A percentile compares a stretch with the other conserved stretches of the same genome.
Conservation (phyloP, 1,139 yeast genomes). For the Lizanozyma gosingica region DNA sequence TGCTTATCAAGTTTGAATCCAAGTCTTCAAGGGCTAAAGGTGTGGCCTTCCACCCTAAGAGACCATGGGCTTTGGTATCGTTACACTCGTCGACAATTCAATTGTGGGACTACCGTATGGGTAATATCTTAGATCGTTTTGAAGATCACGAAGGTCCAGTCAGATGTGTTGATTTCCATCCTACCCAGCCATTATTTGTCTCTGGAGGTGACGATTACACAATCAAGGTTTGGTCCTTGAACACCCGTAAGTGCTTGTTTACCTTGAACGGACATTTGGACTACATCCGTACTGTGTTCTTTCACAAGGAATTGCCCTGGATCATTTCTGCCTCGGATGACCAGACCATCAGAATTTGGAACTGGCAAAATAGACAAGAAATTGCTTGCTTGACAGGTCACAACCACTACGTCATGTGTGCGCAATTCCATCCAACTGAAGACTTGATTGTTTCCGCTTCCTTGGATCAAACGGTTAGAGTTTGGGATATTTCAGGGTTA, state of each 20-base stretch:
- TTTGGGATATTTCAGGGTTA: constrained; percentile 96
- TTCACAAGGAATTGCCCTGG: constrained; percentile 98
- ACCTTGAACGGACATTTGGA: constrained; percentile 91
- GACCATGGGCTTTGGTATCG: constrained; percentile 96
- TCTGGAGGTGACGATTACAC: constrained; percentile 97
- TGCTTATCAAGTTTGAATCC: constrained; percentile 96
- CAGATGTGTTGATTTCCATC: constrained; percentile 91
- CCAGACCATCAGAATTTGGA: constrained; percentile 98
- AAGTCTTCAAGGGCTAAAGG: constrained; percentile 98
- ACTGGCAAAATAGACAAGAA: constrained; percentile 98
- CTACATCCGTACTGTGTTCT: constrained; percentile 87
- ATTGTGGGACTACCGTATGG: constrained; percentile 99
- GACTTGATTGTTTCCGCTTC: constrained; percentile 94
- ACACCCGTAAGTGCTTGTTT: constrained; percentile 83
- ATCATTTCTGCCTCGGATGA: constrained; percentile 93
- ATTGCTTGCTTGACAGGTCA: constrained; percentile 97
- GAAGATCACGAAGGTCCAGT: constrained; percentile 99
- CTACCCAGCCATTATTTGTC: constrained; percentile 93
- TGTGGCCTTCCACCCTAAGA: constrained; percentile 93
- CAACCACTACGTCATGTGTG: constrained; percentile 96
- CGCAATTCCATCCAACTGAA: constrained; percentile 94
- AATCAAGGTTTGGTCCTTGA: constrained; percentile 93
- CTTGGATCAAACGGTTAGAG: constrained; percentile 96
- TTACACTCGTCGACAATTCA: constrained; percentile 93
- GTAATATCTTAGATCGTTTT: constrained; percentile 89